A percentile compares a stretch with the other conserved stretches of the same genome.
These are phyloP conservation scores for Venturiaceae sp. DNA, from an alignment of 2,329 filamentous ascomycete species.

Conservation along the genomic window DNA sequence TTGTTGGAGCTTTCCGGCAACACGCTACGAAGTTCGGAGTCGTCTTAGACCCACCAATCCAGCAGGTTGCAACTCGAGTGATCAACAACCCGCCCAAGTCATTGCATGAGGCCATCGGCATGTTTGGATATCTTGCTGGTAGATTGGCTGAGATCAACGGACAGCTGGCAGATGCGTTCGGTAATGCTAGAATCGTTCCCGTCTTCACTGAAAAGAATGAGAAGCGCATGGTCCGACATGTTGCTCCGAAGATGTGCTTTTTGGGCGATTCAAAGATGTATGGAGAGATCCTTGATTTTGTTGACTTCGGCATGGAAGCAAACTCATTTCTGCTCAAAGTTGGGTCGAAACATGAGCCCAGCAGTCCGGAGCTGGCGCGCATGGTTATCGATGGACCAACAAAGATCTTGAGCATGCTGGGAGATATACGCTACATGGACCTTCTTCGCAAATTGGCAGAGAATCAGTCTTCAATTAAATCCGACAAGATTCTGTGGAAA, in stretches of 20 bases:
- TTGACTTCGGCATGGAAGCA: constrained; percentile 81
- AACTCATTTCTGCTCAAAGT: constrained; percentile 83
- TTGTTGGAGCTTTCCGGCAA: constrained; percentile 64
- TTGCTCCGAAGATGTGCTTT: constrained; percentile 68
- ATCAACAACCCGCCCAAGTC: constrained; percentile 62
- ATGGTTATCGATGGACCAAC: constrained; percentile 79
- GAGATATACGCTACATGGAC: constrained; percentile 78
- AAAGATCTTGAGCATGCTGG: constrained; percentile 68
- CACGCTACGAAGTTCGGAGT: constrained; percentile 86
- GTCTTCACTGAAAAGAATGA: constrained; percentile 40
- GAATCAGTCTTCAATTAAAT: constrained; percentile 57
- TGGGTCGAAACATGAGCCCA: constrained; percentile 86
- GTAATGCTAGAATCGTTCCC: constrained; percentile 62
- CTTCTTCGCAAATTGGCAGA: constrained; percentile 75
- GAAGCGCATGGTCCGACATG: constrained; percentile 33
- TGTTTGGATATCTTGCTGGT: constrained; percentile 78
- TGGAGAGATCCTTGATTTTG: constrained; percentile 90
- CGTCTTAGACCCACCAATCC: constrained; percentile 67
- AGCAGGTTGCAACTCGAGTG: constrained; percentile 64
- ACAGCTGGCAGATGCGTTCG: constrained; percentile 47
- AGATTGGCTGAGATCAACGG: constrained; percentile 62
- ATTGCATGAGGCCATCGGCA: constrained; percentile 52
- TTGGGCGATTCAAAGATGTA: constrained; percentile 66
- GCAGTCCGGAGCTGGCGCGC: constrained; percentile 71
- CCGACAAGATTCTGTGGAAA: constrained; percentile 67